Conservation (phyloP, 139 green algal genomes). For the Asterochloris sp. region DNA sequence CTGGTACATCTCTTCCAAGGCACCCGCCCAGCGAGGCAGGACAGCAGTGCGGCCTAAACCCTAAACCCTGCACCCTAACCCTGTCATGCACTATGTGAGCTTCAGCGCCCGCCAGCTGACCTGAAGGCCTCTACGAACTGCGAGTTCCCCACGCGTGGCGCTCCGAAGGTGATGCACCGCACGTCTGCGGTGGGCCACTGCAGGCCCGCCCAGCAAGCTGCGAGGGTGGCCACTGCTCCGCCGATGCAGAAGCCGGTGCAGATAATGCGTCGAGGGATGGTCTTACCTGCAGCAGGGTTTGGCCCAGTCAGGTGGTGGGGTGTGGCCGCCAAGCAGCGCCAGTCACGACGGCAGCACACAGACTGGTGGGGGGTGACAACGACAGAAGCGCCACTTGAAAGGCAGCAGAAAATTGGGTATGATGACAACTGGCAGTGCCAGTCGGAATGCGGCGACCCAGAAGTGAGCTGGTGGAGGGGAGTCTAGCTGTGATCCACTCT, state of each 20-base stretch:
- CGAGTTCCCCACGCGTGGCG: constrained; percentile 10
- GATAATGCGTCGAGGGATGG: constrained; percentile 17
- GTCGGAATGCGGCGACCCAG: too few species aligned
- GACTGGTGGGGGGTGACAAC: too few species aligned
- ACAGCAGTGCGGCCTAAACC: too few species aligned
- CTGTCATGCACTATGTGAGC: not conserved
- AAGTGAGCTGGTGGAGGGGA: too few species aligned
- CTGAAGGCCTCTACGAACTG: not conserved
- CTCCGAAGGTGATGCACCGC: constrained; percentile 24
- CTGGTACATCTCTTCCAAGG: not conserved
- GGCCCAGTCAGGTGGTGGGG: not conserved
- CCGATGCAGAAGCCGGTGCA: constrained; percentile 29
- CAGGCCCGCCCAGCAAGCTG: constrained; percentile 21
- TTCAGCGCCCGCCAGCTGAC: not conserved
- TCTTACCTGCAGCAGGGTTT: constrained; percentile 3
- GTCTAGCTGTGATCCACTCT: too few species aligned
- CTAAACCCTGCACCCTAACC: not conserved
- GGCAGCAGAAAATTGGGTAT: too few species aligned
- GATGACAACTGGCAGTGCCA: too few species aligned
- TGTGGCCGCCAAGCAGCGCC: too few species aligned
- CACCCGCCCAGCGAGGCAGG: not conserved
- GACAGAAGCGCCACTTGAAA: too few species aligned
- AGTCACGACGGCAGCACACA: not conserved
- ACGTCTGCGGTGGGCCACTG: constrained; percentile 17
- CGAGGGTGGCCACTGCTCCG: constrained; percentile 13